phyloP scores from a whole-genome alignment of 2,329 filamentous ascomycete genomes.

The Triangularia verruculosa region DNA sequence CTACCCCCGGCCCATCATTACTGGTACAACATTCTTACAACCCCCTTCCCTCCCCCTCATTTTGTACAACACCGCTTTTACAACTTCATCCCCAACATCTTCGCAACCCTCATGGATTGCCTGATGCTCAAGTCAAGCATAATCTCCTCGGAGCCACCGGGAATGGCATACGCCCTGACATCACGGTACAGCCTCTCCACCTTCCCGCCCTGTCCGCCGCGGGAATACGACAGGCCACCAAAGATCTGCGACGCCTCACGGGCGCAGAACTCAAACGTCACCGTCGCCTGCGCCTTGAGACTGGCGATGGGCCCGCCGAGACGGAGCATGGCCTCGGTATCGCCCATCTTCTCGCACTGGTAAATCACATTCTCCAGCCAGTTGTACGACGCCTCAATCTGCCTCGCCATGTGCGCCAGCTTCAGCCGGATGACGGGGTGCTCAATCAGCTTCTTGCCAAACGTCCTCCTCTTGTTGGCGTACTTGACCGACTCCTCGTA shows the following conservation, averaged over 20 bases:
- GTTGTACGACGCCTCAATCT: slow-evolving; percentile 94
- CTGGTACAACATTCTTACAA: neutral
- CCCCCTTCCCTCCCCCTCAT: too few species aligned
- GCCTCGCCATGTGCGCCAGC: slow-evolving; percentile 95
- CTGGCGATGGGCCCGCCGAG: slow-evolving; percentile 91
- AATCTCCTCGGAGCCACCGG: slow-evolving; percentile 94
- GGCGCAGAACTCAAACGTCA: slow-evolving; percentile 97
- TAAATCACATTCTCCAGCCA: slow-evolving; percentile 96
- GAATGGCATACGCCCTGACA: slow-evolving; percentile 93
- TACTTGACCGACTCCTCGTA: slow-evolving; percentile 97
- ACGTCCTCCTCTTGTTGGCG: slow-evolving; percentile 93
- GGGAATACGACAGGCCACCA: slow-evolving; percentile 85
- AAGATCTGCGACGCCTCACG: slow-evolving; percentile 97
- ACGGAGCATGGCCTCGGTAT: slow-evolving; percentile 93
- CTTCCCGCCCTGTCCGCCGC: slow-evolving; percentile 93
- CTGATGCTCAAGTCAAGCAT: slow-evolving; percentile 97
- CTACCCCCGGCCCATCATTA: neutral
- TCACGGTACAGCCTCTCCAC: slow-evolving; percentile 93
- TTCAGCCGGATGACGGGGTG: slow-evolving; percentile 97
- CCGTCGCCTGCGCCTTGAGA: slow-evolving; percentile 89
- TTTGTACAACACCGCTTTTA: neutral
- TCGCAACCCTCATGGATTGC: slow-evolving; percentile 73
- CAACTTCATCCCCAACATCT: slow-evolving; percentile 88
- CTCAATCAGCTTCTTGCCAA: slow-evolving; percentile 93
- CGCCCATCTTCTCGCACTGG: slow-evolving; percentile 89